A percentile compares a stretch with the other conserved stretches of the same genome.
Conservation (phyloP, 768 basidiomycete species). For the Boletus pseudo-olivaceus region DNA sequence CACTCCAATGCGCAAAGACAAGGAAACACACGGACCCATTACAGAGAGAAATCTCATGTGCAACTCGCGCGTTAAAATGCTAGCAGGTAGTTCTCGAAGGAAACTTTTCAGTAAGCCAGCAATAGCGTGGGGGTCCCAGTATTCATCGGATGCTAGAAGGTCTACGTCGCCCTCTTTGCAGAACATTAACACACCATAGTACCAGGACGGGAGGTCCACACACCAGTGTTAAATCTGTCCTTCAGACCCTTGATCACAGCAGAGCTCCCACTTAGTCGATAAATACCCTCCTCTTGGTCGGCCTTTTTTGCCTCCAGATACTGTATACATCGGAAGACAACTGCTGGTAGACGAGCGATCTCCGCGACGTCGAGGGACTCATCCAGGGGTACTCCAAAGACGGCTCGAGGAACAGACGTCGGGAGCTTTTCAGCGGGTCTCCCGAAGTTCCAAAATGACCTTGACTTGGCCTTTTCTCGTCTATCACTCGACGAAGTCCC, state of each 20-base stretch:
- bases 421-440: conserved; percentile 47
- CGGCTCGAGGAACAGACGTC: conserved; percentile 56
- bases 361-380: conserved; percentile 87
- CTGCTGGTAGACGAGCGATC: conserved; percentile 88
- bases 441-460: conserved; percentile 92
- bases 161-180: conserved; percentile 91
- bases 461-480: conserved; percentile 88
- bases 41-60: conserved; percentile 90
- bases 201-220: conserved; percentile 23
- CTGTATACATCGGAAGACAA: conserved; percentile 93
- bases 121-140: conserved; percentile 97
- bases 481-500: conserved; percentile 53
- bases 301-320: conserved; percentile 94
- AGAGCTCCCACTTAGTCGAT: conserved; percentile 90
- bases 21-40: conserved; percentile 64
- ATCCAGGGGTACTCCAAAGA: conserved; percentile 85
- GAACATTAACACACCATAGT: conserved; percentile 5
- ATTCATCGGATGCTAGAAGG: conserved; percentile 81
- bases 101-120: conserved; percentile 92
- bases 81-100: conserved; percentile 89
- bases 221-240: conserved; percentile 90
- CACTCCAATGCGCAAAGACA: neutral
- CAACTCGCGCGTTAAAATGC: conserved; percentile 87
- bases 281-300: conserved; percentile 96
- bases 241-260: conserved; percentile 92